Base-by-base conservation (phyloP, 306 rosid genomes). In the Dryas alaskensis region DNA sequence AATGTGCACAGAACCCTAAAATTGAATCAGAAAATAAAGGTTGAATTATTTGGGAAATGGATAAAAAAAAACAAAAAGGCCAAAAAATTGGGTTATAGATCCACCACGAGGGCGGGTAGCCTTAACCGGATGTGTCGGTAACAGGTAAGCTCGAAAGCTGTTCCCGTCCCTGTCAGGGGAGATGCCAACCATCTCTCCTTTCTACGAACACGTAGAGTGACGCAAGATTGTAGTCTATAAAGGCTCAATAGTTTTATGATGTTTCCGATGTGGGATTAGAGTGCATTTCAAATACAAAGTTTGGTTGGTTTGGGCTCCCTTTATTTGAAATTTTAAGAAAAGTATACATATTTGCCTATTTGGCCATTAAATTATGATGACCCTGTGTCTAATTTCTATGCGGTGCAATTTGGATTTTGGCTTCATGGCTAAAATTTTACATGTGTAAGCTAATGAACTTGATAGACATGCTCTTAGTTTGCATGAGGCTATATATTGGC, bases 161-260 rank as follows among this genome's bases (percentile, higher is more conserved):
- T 45, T 81, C 76, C 82, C 70, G 57, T 42, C 81, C 78, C 70
- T 81, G 81, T 80, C 82, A 78, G 81, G 84, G 84, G 87, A 84
- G 85, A 84, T 80, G 85, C 87, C 87, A 84, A 84, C 85, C 85
- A 57, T 74, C 87, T 84, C 84, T 84, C 87, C 83, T 77, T 80
- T 74, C 65, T 50, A 73, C 80, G 81, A 77, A 80, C 85, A 84
- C 83, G 0, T 0, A 0, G 0, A 0, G 1, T 0, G 0, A 0
- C 0, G 0, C 3, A 7, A 17, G 2, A 0, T 0, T 2, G 1
- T 6, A 2, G 3, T 14, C 37, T 55, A 71, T 45, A 72, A 63
- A 17, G 46, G 0, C 0, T 0, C 0, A 0, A 19, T 0, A 4
- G 2, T 0, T 2, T 4, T 0, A 2, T 4, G 16, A 3, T 31